Base-by-base conservation (phyloP, 352 stramenopile species). In the Globisporangium viniferum region DNA sequence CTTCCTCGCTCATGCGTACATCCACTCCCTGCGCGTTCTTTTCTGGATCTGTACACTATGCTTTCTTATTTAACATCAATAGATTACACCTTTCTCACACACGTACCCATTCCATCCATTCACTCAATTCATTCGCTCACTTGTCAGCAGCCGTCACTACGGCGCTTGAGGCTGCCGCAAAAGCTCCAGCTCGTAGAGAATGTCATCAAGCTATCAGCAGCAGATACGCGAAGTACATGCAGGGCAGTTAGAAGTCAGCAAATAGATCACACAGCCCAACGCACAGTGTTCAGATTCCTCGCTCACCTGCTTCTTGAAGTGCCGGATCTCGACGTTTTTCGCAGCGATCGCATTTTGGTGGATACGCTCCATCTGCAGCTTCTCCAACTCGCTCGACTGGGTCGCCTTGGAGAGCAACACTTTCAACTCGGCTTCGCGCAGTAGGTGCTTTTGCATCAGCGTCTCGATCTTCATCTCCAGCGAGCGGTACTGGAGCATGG, bases 241-340 rank as follows among this genome's bases (percentile, higher is more conserved):
- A 24, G 59, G 24, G 24, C n/a, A n/a, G n/a, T n/a, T n/a, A n/a
- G n/a, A n/a, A n/a, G n/a, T n/a, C n/a, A n/a, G n/a, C n/a, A n/a
- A n/a, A n/a, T n/a, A n/a, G n/a, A n/a, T n/a, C n/a, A n/a, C n/a
- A n/a, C n/a, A n/a, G n/a, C 18, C 6, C 15, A n/a, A n/a, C 15
- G 6, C 41, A 49, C 41, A 49, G 15, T 15, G 36, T 44, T 44
- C 36, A 22, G 41, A 22, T 49, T 49, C 18, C 3, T 18, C 6
- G 18, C 46, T 33, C 29, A 88, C 66, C 70, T 95, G 86, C 27
- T 67, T 73, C 63, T 93, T 88, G 69, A 96, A 96, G n/a, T 72
- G 68, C 10, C 69, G 66, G 64, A 94, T 94, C 66, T 94, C 88
- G 14, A 76, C 79, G 66, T 93, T 94, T 66, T 96, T 96, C 54